phyloP scores from a whole-genome alignment of 371 early-diverging fungal genomes.

The Capniomyces stellatus region DNA sequence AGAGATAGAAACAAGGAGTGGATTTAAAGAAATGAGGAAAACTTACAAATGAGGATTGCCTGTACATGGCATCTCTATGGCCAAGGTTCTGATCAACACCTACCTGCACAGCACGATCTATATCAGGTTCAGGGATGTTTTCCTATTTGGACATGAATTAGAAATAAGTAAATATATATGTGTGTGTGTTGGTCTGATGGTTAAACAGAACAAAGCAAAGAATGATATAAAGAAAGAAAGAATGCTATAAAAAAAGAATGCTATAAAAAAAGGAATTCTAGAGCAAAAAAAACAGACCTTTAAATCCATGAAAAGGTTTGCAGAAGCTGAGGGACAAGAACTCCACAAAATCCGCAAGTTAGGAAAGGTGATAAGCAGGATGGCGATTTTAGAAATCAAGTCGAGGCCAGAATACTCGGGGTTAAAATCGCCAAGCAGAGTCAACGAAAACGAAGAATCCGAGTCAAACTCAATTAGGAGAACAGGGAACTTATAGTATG shows the following conservation, averaged over 20 bases:
- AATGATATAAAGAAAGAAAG: neutral
- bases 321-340: constrained; percentile 63
- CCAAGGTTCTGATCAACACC: constrained; percentile 1
- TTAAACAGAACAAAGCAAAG: neutral
- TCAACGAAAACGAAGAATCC: constrained; percentile 59
- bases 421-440: constrained; percentile 32
- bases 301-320: constrained; percentile 70
- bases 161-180: no score
- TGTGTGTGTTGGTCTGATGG: no score
- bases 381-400: constrained; percentile 50
- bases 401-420: constrained; percentile 36
- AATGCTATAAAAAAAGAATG: neutral
- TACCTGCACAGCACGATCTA: neutral
- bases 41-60: neutral
- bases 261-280: neutral
- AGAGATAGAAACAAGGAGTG: neutral
- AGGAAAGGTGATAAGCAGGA: constrained; percentile 73
- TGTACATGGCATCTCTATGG: neutral
- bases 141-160: neutral
- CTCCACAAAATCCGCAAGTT: constrained; percentile 81
- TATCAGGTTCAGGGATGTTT: constrained; percentile 3
- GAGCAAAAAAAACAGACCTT: constrained; percentile 27
- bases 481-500: constrained; percentile 59
- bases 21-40: neutral
- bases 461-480: constrained; percentile 90